A percentile compares a stretch with the other conserved stretches of the same genome.
Conservation (phyloP, 2,329 filamentous ascomycete genomes). For the Arthrocladium fulminans region DNA sequence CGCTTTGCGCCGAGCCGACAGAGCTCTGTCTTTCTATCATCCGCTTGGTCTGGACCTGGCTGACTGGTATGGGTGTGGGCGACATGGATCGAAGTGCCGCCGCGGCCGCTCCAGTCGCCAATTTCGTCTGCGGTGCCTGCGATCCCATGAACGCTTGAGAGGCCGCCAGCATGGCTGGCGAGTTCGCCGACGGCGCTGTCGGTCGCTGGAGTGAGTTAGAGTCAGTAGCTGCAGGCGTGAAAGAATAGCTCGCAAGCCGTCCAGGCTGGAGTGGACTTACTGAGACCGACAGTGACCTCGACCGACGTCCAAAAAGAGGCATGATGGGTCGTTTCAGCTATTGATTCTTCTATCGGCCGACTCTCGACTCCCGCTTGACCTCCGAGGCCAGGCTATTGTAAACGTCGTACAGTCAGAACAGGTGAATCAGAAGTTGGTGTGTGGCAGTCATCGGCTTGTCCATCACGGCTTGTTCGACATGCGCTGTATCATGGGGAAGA, state of each 20-base stretch:
- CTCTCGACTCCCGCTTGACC: not conserved
- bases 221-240: slow-evolving; percentile 13
- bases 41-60: slow-evolving; percentile 79
- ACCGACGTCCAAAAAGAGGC: slow-evolving; percentile 26
- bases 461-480: slow-evolving; percentile 5
- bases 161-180: slow-evolving; percentile 70
- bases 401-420: not conserved
- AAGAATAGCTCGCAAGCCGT: slow-evolving; percentile 8
- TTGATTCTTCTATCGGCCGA: not conserved
- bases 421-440: not conserved
- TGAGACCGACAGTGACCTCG: slow-evolving; percentile 27
- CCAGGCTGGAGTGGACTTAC: slow-evolving; percentile 15
- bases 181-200: slow-evolving; percentile 54
- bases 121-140: slow-evolving; percentile 52
- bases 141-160: slow-evolving; percentile 69
- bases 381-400: not conserved
- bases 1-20: slow-evolving; percentile 24
- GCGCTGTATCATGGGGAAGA: not conserved
- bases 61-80: slow-evolving; percentile 68
- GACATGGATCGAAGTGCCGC: slow-evolving; percentile 72
- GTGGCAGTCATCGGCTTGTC: not conserved
- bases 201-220: slow-evolving; percentile 40
- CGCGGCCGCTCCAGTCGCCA: slow-evolving; percentile 81
- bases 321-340: slow-evolving; percentile 7
- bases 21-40: slow-evolving; percentile 66